Base-by-base conservation (phyloP, 805 yeast species). In the Yamadazyma insecticola region DNA sequence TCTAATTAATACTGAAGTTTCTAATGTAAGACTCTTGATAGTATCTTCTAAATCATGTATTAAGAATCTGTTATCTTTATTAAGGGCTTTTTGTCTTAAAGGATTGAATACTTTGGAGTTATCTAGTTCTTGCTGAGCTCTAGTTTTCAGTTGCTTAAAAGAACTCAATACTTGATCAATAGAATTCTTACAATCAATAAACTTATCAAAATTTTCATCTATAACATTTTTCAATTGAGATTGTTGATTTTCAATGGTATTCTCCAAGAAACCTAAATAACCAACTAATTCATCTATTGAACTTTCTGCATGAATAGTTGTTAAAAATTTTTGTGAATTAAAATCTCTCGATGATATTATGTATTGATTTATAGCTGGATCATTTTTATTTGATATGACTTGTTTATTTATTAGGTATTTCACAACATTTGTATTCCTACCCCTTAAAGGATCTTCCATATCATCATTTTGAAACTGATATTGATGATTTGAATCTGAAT, bases 51-150 rank as follows among this genome's bases (percentile, higher is more conserved):
- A 47, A 31, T 57, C 67, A 16, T 47, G 45, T 19, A 65, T 45
- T 1, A 61, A 39, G 16, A 26, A 31, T 13, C 33, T 33, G 10
- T 51, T 56, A 25, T 51, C 46, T 12, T 41, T 39, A 30, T 29
- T 40, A 24, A 19, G 37, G 7, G 16, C 14, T 23, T 35, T 43
- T 8, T 22, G 34, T 35, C 51, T 40, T 12, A 49, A 44, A 0
- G 72, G 70, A 32, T 65, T 59, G 41, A 63, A 65, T 12, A 63
- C 61, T 33, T 51, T 51, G 13, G 55, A 41, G 30, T 44, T 54
- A 13, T 57, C 69, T 25, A 53, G 32, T 24, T 60, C 67, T 32
- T 47, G 44, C 36, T 61, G 69, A 4, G 61, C 54, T 24, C 41
- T 40, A 5, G 66, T 53, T 41, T 60, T 62, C 50, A 42, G 57